Percentiles rank a stretch among this genome's conserved stretches.
phyloP scores from a whole-genome alignment of 1,284 basidiomycete genomes.

The Golubevia sp. region DNA sequence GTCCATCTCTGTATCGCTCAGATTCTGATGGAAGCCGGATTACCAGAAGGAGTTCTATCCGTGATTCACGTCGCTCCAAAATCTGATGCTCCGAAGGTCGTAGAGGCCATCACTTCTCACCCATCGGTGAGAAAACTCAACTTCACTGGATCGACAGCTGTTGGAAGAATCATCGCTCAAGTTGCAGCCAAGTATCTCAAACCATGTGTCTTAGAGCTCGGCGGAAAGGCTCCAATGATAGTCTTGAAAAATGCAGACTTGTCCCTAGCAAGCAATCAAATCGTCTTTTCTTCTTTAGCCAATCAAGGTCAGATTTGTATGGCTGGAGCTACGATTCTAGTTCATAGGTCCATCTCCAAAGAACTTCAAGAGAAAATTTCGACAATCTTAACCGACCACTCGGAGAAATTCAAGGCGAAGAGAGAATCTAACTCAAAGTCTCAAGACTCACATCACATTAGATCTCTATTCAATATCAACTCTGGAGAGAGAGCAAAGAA shows the following conservation, averaged over 20 bases:
- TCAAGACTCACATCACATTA: slow-evolving; percentile 8
- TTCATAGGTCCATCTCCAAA: slow-evolving; percentile 18
- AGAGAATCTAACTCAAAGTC: slow-evolving; percentile 21
- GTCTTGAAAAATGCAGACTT: slow-evolving; percentile 42
- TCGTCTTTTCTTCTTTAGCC: slow-evolving; percentile 33
- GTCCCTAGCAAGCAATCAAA: slow-evolving; percentile 37
- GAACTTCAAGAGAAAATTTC: slow-evolving; percentile 14
- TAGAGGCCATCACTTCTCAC: slow-evolving; percentile 26
- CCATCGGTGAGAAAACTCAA: slow-evolving; percentile 31
- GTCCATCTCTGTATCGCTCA: slow-evolving; percentile 26
- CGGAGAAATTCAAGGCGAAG: slow-evolving; percentile 1
- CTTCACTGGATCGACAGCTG: slow-evolving; percentile 44
- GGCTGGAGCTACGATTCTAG: slow-evolving; percentile 31
- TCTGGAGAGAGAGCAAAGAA: slow-evolving; percentile 24
- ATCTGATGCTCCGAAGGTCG: slow-evolving; percentile 23
- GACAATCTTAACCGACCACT: slow-evolving; percentile 21
- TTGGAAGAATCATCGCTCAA: slow-evolving; percentile 38
- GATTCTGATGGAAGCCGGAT: slow-evolving; percentile 32
- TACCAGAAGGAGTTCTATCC: slow-evolving; percentile 38
- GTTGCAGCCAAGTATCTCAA: slow-evolving; percentile 46
- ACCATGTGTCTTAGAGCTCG: slow-evolving; percentile 38
- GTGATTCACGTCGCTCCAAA: slow-evolving; percentile 37
- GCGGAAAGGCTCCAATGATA: slow-evolving; percentile 42
- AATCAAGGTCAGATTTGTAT: slow-evolving; percentile 45
- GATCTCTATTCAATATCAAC: slow-evolving; percentile 24